Base-by-base conservation (phyloP, 2,329 filamentous ascomycete genomes). In the Arthroderma sp. region DNA sequence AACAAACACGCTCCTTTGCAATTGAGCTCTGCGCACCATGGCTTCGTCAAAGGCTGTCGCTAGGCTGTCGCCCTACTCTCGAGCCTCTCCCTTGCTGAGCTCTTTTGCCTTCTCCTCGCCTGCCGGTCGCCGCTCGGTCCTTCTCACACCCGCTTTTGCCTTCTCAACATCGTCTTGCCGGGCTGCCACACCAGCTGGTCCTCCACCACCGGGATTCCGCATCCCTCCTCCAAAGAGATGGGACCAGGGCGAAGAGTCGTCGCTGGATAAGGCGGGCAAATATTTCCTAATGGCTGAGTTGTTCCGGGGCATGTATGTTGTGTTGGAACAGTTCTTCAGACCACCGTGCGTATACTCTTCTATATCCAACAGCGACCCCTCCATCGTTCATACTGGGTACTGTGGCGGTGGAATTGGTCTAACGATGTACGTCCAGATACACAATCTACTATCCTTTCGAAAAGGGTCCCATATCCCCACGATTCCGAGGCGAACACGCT, bases 401-500 rank as follows among this genome's bases (percentile, higher is more conserved):
- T 11, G 22, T 28, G 22, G 22, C 10, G 6, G 11, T 11, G 8
- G 27, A 32, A 34, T 4, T 30, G 15, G 30, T 32, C 31, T n/a
- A 29, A 43, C 30, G 4, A 41, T 4, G 15, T 9, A 9, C 30
- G 31, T 34, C 29, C 58, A 94, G 88, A 57, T 95, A 96, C 69
- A 98, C 91, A 42, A 98, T 98, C 61, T 94, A 80, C 73, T 98
- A 98, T 63, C 91, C 91, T 37, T 98, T 95, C 68, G 91, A 98
- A 66, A 98, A 98, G 76, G 91, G 91, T 40, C 91, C 91, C 49
- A 95, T 98, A 64, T 95, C 88, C 32, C 91, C 91, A 49, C 83
- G 91, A 56, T 98, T 98, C 80, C 85, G 91, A 67, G 91, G 91
- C 64, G 91, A 98, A 69, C 91, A 98, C 71, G 91, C 91, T 54